Percentiles rank a stretch among this genome's conserved stretches.
These are phyloP conservation scores for Macrophomina phaseolina DNA, from an alignment of 2,329 filamentous ascomycete genomes.

Conservation along the genomic window DNA sequence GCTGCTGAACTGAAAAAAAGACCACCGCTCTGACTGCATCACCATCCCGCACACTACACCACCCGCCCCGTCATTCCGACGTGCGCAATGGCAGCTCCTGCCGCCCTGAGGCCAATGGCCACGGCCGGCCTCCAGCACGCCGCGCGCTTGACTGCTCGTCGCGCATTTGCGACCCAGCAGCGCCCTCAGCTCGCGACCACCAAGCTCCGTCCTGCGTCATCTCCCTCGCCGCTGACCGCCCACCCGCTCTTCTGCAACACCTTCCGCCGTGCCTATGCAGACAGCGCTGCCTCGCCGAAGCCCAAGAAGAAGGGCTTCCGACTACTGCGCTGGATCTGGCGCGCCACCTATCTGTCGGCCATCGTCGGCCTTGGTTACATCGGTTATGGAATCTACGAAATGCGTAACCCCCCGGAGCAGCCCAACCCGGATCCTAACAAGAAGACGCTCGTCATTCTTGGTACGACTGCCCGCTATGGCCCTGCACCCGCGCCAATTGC, in stretches of 20 bases:
- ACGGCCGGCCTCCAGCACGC: constrained; percentile 35
- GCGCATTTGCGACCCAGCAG: constrained; percentile 40
- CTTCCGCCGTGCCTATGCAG: constrained; percentile 42
- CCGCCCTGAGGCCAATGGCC: constrained; percentile 45
- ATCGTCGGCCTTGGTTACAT: constrained; percentile 73
- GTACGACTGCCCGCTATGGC: constrained; percentile 57
- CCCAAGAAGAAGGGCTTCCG: constrained; percentile 64
- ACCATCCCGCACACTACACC: not conserved
- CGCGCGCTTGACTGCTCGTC: constrained; percentile 42
- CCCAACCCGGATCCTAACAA: constrained; percentile 79
- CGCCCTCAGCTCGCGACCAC: constrained; percentile 36
- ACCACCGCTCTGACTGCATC: constrained; percentile 9
- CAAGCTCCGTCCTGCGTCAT: constrained; percentile 40
- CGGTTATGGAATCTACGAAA: constrained; percentile 80
- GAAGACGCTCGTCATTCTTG: constrained; percentile 96
- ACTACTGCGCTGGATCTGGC: constrained; percentile 80
- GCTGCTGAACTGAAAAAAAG: constrained; percentile 25
- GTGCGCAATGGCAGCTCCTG: constrained; percentile 33
- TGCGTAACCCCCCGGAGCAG: constrained; percentile 83
- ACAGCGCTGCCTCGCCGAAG: constrained; percentile 34
- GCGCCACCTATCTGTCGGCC: constrained; percentile 77
- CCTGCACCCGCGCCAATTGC: not conserved
- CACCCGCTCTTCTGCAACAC: constrained; percentile 36
- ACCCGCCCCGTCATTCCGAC: constrained; percentile 6
- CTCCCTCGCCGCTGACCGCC: constrained; percentile 5